Percentiles rank a stretch among this genome's conserved stretches.
Evolutionary conservation across 768 basidiomycete species (phyloP).

Genomic region (Amanita muscaria): DNA sequence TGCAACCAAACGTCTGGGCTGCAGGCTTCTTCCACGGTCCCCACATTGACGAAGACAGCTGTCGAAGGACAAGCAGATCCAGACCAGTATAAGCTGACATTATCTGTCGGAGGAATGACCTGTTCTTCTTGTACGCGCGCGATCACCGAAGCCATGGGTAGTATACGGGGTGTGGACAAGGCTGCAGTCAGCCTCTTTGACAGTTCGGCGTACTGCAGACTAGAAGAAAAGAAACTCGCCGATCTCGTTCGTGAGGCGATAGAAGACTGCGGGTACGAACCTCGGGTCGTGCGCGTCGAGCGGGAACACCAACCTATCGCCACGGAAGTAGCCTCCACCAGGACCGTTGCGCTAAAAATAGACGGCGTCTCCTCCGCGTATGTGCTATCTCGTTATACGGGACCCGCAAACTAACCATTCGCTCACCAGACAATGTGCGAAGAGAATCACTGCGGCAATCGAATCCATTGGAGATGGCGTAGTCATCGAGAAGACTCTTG

Average conservation of each 20-base stretch:
- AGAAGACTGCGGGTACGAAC: conserved; percentile 41
- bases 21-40: neutral
- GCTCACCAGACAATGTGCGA: conserved; percentile 33
- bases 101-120: conserved; percentile 71
- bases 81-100: conserved; percentile 8
- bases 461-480: conserved; percentile 25
- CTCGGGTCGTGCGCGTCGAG: conserved; percentile 26
- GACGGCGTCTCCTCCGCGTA: conserved; percentile 63
- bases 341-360: conserved; percentile 40
- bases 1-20: neutral
- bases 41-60: neutral
- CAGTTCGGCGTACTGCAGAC: conserved; percentile 41
- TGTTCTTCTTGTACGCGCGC: conserved; percentile 59
- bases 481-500: conserved; percentile 31
- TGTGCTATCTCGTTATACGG: conserved; percentile 17
- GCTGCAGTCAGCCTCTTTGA: conserved; percentile 53
- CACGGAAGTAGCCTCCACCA: neutral
- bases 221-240: conserved; percentile 27
- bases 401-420: conserved; percentile 1
- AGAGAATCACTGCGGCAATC: conserved; percentile 36
- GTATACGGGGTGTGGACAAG: conserved; percentile 42
- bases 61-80: neutral
- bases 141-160: conserved; percentile 41
- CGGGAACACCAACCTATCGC: conserved; percentile 13
- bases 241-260: conserved; percentile 29